Evolutionary conservation across 306 rosid genomes (phyloP), one percentile per base, ranked within the genome.

Genomic region (Vigna angularis): DNA sequence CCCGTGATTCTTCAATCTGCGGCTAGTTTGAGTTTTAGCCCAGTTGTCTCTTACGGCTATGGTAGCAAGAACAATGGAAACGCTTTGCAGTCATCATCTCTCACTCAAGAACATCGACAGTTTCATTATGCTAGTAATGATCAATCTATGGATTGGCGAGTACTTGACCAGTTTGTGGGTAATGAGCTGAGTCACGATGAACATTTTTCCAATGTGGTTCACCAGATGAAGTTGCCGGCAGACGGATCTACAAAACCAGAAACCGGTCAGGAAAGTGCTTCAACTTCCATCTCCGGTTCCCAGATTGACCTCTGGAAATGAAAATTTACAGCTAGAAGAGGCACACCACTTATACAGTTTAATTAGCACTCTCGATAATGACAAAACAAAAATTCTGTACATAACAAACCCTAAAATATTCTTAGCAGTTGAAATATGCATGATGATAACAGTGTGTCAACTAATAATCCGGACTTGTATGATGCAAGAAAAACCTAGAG

Each of bases 261-360:
- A 68, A 79, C 65, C 12, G 68, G 59, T 2, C 85, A 86, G 69
- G 94, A 88, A 44, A 86, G 81, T 70, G 90, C 84, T 36, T 84
- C 89, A 20, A 87, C 87, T 5, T 88, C 97, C 30, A 83, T 87
- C 83, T 87, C 92, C 73, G 83, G 87, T 70, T 87, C 88, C 88
- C 95, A 84, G 44, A 83, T 83, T 83, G 93, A 91, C 75, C 83
- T 87, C 20, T 93, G 98, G 97, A 91, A 93, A 81, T 91, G 88
- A 90, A 79, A 24, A 5, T 8, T 52, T 70, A 69, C 38, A 50
- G 70, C 74, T 73, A 66, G 64, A 88, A 9, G 84, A 87, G 82
- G 90, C 89, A 79, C 65, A 75, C 74, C 84, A 87, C 71, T 84
- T 64, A 65, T 76, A 82, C 80, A 77, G 70, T 74, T 64, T 65